Evolutionary conservation across 108 stramenopile species (phyloP).

Genomic region (Nannochloropsis oceanica): DNA sequence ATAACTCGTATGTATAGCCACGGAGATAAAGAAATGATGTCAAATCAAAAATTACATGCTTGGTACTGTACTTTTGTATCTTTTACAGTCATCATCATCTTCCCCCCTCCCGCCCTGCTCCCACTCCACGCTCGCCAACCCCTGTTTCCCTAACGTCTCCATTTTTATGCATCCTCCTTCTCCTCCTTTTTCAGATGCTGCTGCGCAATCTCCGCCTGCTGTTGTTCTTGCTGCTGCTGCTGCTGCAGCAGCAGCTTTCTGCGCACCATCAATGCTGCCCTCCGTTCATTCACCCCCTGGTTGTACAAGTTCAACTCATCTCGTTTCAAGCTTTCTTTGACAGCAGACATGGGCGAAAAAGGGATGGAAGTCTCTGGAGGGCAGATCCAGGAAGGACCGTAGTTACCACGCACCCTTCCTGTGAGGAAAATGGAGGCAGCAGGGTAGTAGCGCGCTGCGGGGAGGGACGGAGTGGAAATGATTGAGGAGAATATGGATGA

Average conservation of each 20-base stretch:
- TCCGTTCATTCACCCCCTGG: background rate
- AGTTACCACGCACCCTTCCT: constrained; percentile 30
- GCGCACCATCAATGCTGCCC: background rate
- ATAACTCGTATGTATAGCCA: too few relatives aligned
- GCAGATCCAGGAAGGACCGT: constrained; percentile 19
- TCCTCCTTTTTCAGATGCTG: background rate
- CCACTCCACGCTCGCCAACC: too few relatives aligned
- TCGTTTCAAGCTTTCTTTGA: background rate
- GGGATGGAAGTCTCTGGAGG: background rate
- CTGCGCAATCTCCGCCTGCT: background rate
- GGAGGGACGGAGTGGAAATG: background rate
- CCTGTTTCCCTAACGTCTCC: too few relatives aligned
- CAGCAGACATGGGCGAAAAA: background rate
- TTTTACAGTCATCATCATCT: too few relatives aligned
- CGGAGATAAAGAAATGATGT: too few relatives aligned
- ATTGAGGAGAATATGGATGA: background rate
- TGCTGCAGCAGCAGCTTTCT: background rate
- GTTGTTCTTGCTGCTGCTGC: background rate
- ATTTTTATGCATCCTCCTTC: background rate
- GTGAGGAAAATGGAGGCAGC: constrained; percentile 33
- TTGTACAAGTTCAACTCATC: background rate
- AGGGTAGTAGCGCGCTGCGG: constrained; percentile 18
- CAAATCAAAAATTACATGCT: too few relatives aligned
- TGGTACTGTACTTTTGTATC: too few relatives aligned
- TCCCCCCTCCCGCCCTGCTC: background rate